A percentile compares a stretch with the other conserved stretches of the same genome.
phyloP scores from a whole-genome alignment of 768 basidiomycete genomes.

The Xerocomus brunneocitrinus region DNA sequence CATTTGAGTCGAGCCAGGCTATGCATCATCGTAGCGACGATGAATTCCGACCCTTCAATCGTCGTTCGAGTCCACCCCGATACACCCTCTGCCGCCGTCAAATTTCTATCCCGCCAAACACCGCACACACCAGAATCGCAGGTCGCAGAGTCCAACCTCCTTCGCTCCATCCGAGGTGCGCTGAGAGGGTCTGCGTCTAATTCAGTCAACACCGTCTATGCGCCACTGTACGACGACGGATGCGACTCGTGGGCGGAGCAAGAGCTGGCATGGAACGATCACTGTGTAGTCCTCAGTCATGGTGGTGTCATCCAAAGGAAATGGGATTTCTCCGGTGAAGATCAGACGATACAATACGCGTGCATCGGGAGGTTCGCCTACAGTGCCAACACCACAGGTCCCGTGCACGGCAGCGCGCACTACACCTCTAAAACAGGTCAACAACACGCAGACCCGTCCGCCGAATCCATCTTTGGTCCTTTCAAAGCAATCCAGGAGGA shows the following conservation, averaged over 20 bases:
- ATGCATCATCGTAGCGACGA: slow-evolving; percentile 2
- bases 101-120: slow-evolving; percentile 35
- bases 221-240: slow-evolving; percentile 36
- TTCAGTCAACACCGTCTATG: slow-evolving; percentile 38
- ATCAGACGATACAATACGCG: slow-evolving; percentile 71
- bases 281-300: slow-evolving; percentile 56
- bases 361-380: slow-evolving; percentile 74
- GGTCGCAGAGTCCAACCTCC: slow-evolving; percentile 36
- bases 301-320: slow-evolving; percentile 67
- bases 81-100: slow-evolving; percentile 40
- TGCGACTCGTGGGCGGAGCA: slow-evolving; percentile 47
- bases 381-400: slow-evolving; percentile 25
- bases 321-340: slow-evolving; percentile 72
- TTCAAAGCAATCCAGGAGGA: slow-evolving; percentile 39
- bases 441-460: slow-evolving; percentile 13
- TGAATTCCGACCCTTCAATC: slow-evolving; percentile 19
- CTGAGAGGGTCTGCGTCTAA: slow-evolving; percentile 52
- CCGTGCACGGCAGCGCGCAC: slow-evolving; percentile 25
- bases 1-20: background rate
- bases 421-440: slow-evolving; percentile 23
- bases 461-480: slow-evolving; percentile 37
- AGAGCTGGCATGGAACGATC: slow-evolving; percentile 67
- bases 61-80: slow-evolving; percentile 40
- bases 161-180: slow-evolving; percentile 55
- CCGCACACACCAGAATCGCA: slow-evolving; percentile 7